These are phyloP conservation scores for Hanseniaspora taiwanica DNA, from an alignment of 805 yeast species.

Conservation along the genomic window DNA sequence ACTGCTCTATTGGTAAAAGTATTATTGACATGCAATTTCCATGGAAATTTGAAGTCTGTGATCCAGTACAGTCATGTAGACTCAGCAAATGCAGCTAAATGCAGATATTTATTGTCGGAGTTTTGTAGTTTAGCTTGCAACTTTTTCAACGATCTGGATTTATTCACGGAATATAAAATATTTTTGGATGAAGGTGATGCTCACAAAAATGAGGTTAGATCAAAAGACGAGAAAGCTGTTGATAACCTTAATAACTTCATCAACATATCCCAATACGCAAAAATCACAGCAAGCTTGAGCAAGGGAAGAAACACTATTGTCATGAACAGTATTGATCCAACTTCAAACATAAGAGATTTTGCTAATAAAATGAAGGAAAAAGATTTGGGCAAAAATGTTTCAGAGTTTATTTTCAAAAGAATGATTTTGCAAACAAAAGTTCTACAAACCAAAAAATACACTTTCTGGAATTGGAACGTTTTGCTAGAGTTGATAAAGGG, in stretches of 20 bases:
- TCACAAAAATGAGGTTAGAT: background rate
- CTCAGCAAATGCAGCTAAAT: constrained; percentile 34
- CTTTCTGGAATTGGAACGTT: constrained; percentile 80
- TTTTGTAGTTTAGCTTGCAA: constrained; percentile 39
- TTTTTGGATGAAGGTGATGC: background rate
- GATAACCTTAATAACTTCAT: background rate
- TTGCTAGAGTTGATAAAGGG: constrained; percentile 66
- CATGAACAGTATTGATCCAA: background rate
- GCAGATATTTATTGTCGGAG: constrained; percentile 52
- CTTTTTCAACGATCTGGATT: constrained; percentile 32
- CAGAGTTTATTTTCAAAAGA: constrained; percentile 31
- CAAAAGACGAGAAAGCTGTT: background rate
- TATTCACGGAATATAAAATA: background rate
- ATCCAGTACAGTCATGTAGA: constrained; percentile 17
- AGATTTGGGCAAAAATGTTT: background rate
- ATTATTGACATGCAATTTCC: constrained; percentile 43
- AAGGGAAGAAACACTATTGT: constrained; percentile 1
- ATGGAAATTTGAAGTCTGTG: constrained; percentile 32
- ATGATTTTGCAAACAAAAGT: constrained; percentile 59
- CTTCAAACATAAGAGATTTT: background rate
- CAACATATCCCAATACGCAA: background rate
- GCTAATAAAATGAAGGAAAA: background rate
- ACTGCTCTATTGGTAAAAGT: constrained; percentile 46
- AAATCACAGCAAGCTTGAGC: background rate
- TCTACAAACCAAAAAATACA: constrained; percentile 60